Evolutionary conservation across 208 protist genomes (phyloP), one percentile per base, ranked within the genome.

Genomic region (Vickermania spadyakhi): DNA sequence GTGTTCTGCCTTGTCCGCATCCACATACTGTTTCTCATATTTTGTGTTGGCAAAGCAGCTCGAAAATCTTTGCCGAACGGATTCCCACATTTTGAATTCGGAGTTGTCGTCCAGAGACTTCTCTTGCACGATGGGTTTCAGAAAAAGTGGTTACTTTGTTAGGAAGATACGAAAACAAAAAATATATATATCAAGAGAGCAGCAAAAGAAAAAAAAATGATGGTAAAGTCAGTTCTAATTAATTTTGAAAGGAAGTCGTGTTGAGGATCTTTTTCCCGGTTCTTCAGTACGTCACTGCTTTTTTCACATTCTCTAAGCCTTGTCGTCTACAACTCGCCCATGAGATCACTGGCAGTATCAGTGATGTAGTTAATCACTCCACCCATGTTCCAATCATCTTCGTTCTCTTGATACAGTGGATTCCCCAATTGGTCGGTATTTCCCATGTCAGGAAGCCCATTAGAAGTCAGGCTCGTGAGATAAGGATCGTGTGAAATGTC

Each of bases 21-120:
- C 82, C 26, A 88, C 82, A 75, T 89, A 93, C 23, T 86, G 72
- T 31, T 93, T 93, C 42, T 90, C 73, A 61, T 90, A 83, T 1
- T 64, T 79, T 28, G 86, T 68, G 18, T 73, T 77, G n/a, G 84
- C 74, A 2, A 79, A 87, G 55, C 85, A 71, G 36, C 36, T 45
- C 7, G 36, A 45, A 45, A 45, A n/a, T 7, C 11, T 18, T 45
- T 45, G 36, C 11, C 36, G 36, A 45, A 45, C 18, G 18, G 36
- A 7, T 45, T 45, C 36, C 36, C 36, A 45, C 36, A 45, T 45
- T 45, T 45, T 7, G 36, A n/a, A n/a, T n/a, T n/a, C n/a, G n/a
- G n/a, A n/a, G n/a, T n/a, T n/a, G n/a, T n/a, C n/a, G n/a, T n/a
- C n/a, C n/a, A n/a, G n/a, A n/a, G n/a, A n/a, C n/a, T n/a, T n/a